Conservation (phyloP, 2,329 filamentous ascomycete genomes). For the Xylaria polymorpha region DNA sequence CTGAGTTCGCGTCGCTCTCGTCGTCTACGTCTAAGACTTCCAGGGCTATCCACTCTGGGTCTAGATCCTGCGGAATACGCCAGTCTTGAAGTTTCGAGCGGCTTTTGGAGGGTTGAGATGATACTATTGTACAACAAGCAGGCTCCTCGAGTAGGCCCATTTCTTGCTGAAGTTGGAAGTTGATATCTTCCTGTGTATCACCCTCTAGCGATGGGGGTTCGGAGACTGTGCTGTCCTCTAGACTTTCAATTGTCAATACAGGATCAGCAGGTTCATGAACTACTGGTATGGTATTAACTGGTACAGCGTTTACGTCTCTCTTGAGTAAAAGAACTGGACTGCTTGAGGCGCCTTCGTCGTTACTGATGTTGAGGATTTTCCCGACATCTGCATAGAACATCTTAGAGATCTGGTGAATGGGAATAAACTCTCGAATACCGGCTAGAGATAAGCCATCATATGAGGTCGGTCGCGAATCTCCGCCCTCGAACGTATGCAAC, state of each 20-base stretch:
- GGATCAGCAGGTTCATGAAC: conserved; percentile 61
- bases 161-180: conserved; percentile 59
- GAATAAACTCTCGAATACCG: conserved; percentile 66
- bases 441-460: conserved; percentile 58
- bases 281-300: conserved; percentile 48
- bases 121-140: conserved; percentile 11
- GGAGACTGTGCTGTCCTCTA: conserved; percentile 34
- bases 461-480: conserved; percentile 42
- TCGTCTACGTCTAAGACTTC: conserved; percentile 81
- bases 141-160: conserved; percentile 41
- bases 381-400: conserved; percentile 95
- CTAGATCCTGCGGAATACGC: conserved; percentile 78
- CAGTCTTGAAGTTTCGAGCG: conserved; percentile 53
- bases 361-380: conserved; percentile 83
- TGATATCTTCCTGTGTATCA: conserved; percentile 58
- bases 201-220: conserved; percentile 45
- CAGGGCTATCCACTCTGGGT: conserved; percentile 91
- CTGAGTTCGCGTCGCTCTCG: conserved; percentile 49
- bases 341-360: conserved; percentile 70
- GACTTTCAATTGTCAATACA: conserved; percentile 33
- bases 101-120: conserved; percentile 13
- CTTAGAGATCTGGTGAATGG: conserved; percentile 75
- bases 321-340: conserved; percentile 81
- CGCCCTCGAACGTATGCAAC: conserved; percentile 58
- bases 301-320: conserved; percentile 71